Conservation (phyloP, 768 basidiomycete genomes). For the Vararia minispora region DNA sequence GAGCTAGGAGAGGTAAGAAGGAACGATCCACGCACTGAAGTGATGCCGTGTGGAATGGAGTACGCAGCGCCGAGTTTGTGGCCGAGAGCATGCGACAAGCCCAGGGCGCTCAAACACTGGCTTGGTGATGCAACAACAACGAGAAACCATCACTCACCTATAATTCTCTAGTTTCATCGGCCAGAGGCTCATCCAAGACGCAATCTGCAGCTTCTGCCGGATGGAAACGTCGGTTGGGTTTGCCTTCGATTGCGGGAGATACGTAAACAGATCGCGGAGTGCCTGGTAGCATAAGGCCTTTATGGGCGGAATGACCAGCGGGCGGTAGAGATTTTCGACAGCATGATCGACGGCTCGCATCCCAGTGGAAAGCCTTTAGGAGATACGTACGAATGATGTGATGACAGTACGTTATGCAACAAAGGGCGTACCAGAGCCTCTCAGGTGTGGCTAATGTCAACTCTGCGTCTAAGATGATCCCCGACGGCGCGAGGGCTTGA, state of each 20-base stretch:
- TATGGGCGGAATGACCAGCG: constrained; percentile 40
- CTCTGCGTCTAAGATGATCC: constrained; percentile 69
- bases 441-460: constrained; percentile 65
- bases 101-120: constrained; percentile 37
- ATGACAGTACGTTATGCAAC: constrained; percentile 4
- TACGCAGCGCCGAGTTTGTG: constrained; percentile 67
- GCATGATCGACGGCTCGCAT: constrained; percentile 73
- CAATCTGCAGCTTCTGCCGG: constrained; percentile 61
- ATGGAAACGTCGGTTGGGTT: constrained; percentile 42
- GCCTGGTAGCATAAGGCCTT: constrained; percentile 59
- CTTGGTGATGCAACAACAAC: background rate
- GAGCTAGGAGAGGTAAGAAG: background rate
- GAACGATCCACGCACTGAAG: constrained; percentile 63
- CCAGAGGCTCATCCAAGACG: constrained; percentile 77
- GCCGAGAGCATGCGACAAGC: constrained; percentile 66
- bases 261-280: constrained; percentile 61
- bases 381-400: constrained; percentile 7
- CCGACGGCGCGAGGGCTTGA: constrained; percentile 51
- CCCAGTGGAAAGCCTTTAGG: constrained; percentile 61
- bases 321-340: constrained; percentile 57
- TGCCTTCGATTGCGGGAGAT: constrained; percentile 54
- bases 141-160: constrained; percentile 23
- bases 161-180: constrained; percentile 47
- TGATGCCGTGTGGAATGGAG: constrained; percentile 72
- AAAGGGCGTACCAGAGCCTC: constrained; percentile 47